phyloP scores from a whole-genome alignment of 2,329 filamentous ascomycete genomes.

The Talaromyces funiculosus region DNA sequence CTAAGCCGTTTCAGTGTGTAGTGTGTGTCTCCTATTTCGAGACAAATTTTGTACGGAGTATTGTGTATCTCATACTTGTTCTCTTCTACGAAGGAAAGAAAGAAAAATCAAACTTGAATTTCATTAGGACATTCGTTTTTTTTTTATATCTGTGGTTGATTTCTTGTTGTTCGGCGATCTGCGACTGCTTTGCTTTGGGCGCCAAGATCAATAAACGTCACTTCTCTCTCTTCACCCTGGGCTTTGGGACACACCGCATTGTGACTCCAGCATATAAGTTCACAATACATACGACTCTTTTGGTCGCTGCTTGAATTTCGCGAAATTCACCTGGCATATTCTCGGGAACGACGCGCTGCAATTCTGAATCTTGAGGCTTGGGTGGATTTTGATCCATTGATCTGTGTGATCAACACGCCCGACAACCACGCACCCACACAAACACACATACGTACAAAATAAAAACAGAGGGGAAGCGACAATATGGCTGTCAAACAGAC shows the following conservation, averaged over 20 bases:
- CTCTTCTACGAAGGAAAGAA: not conserved
- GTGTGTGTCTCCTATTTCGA: not conserved
- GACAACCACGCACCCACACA: not conserved
- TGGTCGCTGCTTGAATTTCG: not conserved
- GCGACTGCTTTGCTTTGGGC: not conserved
- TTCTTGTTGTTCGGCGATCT: conserved; percentile 1
- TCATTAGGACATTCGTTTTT: not conserved
- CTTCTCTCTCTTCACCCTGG: not conserved
- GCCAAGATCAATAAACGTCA: conserved; percentile 6
- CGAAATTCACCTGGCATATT: not conserved
- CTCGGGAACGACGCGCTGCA: not conserved
- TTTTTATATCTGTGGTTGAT: not conserved
- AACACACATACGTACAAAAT: not conserved
- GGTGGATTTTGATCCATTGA: not conserved
- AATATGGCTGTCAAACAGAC: not conserved
- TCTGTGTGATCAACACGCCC: not conserved
- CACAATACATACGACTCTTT: not conserved
- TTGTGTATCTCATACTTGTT: not conserved
- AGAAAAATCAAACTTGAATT: not conserved
- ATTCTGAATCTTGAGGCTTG: not conserved
- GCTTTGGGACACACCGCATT: not conserved
- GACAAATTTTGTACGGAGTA: not conserved
- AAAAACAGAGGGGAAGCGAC: not conserved
- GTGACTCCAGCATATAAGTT: no score
- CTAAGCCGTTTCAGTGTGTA: conserved; percentile 1